A percentile compares a stretch with the other conserved stretches of the same genome.
Conservation (phyloP, 2,329 filamentous ascomycete species). For the Aspergillus fructus region DNA sequence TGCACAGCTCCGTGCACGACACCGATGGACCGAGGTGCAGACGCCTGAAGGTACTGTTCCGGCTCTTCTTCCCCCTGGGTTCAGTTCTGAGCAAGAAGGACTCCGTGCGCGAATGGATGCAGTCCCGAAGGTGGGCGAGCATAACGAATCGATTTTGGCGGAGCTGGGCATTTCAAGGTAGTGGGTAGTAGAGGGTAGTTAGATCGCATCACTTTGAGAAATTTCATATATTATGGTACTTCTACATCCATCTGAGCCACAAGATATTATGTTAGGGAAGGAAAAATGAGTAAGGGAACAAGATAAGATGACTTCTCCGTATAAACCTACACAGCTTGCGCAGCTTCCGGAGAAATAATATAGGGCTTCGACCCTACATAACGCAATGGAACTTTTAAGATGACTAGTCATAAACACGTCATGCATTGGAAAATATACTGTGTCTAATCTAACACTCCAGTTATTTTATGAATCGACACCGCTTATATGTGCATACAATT, state of each 20-base stretch:
- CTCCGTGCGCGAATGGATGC: conserved; percentile 31
- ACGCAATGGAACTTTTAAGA: background rate
- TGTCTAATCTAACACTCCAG: background rate
- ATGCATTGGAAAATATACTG: background rate
- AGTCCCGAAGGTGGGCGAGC: conserved; percentile 52
- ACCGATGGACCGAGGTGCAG: conserved; percentile 52
- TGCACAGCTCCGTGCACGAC: conserved; percentile 52
- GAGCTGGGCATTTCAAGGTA: conserved; percentile 38
- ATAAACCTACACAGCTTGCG: too few species aligned
- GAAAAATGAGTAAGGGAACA: too few species aligned
- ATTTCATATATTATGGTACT: background rate
- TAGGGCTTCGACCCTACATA: background rate
- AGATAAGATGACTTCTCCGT: too few species aligned
- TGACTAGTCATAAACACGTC: background rate
- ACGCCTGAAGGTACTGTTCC: conserved; percentile 49
- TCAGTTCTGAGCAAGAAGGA: conserved; percentile 22
- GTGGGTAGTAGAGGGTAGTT: background rate
- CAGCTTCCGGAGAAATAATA: background rate
- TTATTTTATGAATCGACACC: background rate
- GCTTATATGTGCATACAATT: background rate
- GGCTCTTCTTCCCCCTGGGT: conserved; percentile 53
- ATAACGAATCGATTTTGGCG: conserved; percentile 49
- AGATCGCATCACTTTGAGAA: background rate
- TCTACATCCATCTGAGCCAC: too few species aligned
- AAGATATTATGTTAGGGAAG: too few species aligned